phyloP scores from a whole-genome alignment of 2,329 filamentous ascomycete species.

The Sporothrix curviconia region DNA sequence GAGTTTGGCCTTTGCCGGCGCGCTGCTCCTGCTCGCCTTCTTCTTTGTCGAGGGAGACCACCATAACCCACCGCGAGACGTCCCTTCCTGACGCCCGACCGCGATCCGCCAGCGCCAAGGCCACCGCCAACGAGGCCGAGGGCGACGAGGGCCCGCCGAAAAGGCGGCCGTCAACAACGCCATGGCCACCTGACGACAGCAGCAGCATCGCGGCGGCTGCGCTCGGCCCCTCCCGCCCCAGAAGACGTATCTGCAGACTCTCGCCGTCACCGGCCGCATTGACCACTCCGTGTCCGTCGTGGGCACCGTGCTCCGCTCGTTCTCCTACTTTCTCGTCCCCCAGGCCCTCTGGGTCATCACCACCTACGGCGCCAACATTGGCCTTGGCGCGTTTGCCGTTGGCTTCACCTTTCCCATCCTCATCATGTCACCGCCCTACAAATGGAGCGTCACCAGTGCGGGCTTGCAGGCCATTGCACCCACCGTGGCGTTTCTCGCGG shows the following conservation, averaged over 20 bases:
- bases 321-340: constrained; percentile 42
- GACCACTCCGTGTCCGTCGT: constrained; percentile 39
- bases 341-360: constrained; percentile 44
- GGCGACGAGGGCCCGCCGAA: not conserved
- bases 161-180: not conserved
- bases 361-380: constrained; percentile 42
- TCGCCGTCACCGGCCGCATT: constrained; percentile 38
- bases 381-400: constrained; percentile 43
- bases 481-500: constrained; percentile 31
- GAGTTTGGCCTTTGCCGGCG: constrained; percentile 47
- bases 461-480: constrained; percentile 40
- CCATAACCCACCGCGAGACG: constrained; percentile 23
- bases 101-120: too few relatives aligned
- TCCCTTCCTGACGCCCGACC: not conserved
- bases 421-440: constrained; percentile 38
- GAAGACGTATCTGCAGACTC: constrained; percentile 35
- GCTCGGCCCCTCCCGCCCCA: constrained; percentile 25
- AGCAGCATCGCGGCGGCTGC: not conserved
- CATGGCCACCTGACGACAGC: not conserved
- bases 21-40: constrained; percentile 26
- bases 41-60: constrained; percentile 31
- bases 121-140: not conserved
- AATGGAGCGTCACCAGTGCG: constrained; percentile 38
- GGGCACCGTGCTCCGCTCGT: constrained; percentile 38
- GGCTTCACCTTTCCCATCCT: constrained; percentile 44